phyloP scores from a whole-genome alignment of 129 eudicot genomes.

The Silybum marianum region DNA sequence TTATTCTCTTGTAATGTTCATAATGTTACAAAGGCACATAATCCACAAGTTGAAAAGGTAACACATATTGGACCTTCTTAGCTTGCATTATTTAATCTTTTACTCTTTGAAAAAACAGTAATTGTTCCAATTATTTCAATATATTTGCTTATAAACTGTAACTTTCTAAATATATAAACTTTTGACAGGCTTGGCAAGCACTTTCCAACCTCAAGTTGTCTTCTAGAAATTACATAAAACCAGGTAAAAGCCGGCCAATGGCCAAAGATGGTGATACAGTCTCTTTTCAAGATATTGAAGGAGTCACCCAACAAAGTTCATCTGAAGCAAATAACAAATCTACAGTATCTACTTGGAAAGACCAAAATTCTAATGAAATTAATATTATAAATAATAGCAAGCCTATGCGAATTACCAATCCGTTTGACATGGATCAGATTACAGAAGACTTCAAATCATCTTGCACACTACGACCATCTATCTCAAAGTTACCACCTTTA shows the following conservation, averaged over 20 bases:
- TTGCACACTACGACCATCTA: conserved; percentile 62
- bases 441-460: conserved; percentile 64
- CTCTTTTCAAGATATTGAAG: conserved; percentile 31
- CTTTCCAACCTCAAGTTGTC: conserved; percentile 71
- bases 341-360: conserved; percentile 15
- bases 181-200: conserved; percentile 83
- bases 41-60: conserved; percentile 75
- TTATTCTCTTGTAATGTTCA: conserved; percentile 50
- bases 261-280: conserved; percentile 21
- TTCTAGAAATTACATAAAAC: conserved; percentile 57
- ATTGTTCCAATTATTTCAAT: not conserved
- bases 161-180: not conserved
- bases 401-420: conserved; percentile 11
- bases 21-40: conserved; percentile 36
- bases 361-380: conserved; percentile 32
- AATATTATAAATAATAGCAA: conserved; percentile 19
- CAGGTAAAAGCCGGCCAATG: conserved; percentile 64
- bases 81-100: not conserved
- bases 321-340: conserved; percentile 28
- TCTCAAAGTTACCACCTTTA: conserved; percentile 51
- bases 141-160: not conserved
- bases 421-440: conserved; percentile 64
- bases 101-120: not conserved
- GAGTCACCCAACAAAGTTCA: conserved; percentile 33
- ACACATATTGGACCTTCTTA: not conserved